A percentile compares a stretch with the other conserved stretches of the same genome.
Conservation (phyloP, 352 stramenopile species). For the Phytophthora hybrid region DNA sequence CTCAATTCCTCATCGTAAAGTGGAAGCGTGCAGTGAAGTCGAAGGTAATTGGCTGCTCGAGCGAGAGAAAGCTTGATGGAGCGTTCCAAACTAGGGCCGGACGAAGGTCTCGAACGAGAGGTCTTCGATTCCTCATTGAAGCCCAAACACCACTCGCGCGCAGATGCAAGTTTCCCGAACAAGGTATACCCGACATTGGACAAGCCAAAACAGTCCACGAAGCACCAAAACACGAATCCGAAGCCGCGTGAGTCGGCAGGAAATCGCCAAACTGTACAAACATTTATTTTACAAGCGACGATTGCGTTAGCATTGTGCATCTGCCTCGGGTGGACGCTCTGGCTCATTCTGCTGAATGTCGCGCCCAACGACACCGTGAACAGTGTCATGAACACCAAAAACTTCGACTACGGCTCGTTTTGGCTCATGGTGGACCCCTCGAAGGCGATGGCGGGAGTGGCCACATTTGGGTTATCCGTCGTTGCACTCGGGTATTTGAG, state of each 20-base stretch:
- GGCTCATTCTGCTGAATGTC: conserved; percentile 32
- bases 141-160: neutral
- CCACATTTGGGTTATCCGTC: conserved; percentile 2
- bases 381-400: conserved; percentile 25
- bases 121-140: neutral
- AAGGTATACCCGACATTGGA: neutral
- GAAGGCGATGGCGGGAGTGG: neutral
- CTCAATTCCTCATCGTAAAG: too few relatives aligned
- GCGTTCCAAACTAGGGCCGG: too few relatives aligned
- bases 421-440: conserved; percentile 28
- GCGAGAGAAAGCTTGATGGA: conserved; percentile 8
- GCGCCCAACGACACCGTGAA: conserved; percentile 35
- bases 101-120: neutral
- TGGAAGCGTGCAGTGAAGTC: too few relatives aligned
- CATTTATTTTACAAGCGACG: neutral
- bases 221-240: neutral
- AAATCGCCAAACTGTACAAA: neutral
- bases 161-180: neutral
- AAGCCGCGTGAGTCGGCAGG: neutral
- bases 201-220: neutral
- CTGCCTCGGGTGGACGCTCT: conserved; percentile 32
- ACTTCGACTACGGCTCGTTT: conserved; percentile 34
- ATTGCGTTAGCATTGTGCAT: conserved; percentile 4
- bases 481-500: conserved; percentile 18
- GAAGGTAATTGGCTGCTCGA: too few relatives aligned